Conservation (phyloP, 352 stramenopile genomes). For the Phytophthora boehmeriae region DNA sequence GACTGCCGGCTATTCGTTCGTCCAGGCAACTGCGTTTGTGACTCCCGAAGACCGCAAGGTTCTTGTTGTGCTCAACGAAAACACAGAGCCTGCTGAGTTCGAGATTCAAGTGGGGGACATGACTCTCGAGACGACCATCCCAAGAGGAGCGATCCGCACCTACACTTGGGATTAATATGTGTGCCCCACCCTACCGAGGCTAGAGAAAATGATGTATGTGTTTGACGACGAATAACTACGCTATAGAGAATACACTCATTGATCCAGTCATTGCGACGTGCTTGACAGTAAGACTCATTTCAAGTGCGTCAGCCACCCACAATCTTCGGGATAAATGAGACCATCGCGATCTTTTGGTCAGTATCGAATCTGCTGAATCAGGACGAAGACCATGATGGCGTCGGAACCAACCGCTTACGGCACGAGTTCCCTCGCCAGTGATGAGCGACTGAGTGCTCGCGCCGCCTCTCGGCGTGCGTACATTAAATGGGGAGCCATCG, state of each 20-base stretch:
- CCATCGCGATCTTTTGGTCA: conserved; percentile 18
- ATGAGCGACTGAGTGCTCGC: conserved; percentile 14
- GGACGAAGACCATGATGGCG: conserved; percentile 24
- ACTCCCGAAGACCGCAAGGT: conserved; percentile 66
- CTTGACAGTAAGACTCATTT: too few species aligned
- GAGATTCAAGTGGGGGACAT: conserved; percentile 44
- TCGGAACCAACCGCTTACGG: conserved; percentile 32
- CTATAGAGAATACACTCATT: conserved; percentile 1
- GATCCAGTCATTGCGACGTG: background rate
- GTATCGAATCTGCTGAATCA: conserved; percentile 19
- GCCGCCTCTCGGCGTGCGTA: conserved; percentile 12
- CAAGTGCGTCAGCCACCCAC: background rate
- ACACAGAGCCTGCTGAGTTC: conserved; percentile 61
- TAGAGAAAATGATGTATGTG: conserved; percentile 4
- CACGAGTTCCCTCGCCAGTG: conserved; percentile 20
- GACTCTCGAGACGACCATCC: conserved; percentile 47
- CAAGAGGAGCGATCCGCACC: conserved; percentile 57
- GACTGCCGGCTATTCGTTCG: conserved; percentile 66
- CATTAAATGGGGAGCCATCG: conserved; percentile 10
- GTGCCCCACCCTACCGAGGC: background rate
- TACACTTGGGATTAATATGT: conserved; percentile 52
- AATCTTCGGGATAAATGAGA: background rate
- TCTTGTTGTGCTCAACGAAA: conserved; percentile 72
- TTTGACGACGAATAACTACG: background rate
- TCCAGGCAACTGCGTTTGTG: conserved; percentile 58